These are phyloP conservation scores for Penicillium sp. DNA, from an alignment of 2,329 filamentous ascomycete species.

Conservation along the genomic window DNA sequence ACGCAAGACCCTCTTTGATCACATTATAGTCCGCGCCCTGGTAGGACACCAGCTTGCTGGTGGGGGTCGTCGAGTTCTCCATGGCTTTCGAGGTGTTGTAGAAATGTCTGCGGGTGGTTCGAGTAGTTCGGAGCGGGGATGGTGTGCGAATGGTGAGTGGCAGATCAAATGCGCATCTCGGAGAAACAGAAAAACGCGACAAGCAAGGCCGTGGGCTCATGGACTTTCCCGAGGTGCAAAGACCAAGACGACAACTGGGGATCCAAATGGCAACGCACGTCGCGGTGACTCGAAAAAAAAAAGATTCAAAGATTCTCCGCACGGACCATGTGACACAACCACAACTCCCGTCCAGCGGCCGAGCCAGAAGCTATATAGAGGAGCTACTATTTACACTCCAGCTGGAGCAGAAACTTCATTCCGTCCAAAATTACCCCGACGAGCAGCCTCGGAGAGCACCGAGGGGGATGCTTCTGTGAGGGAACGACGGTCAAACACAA, in stretches of 20 bases:
- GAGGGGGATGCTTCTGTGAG: not conserved
- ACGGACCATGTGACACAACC: conserved; percentile 17
- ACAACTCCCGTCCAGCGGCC: not conserved
- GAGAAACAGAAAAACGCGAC: conserved; percentile 4
- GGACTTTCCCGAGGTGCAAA: conserved; percentile 3
- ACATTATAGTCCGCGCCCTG: conserved; percentile 59
- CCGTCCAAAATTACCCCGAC: not conserved
- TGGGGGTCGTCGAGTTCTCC: conserved; percentile 20
- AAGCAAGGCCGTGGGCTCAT: conserved; percentile 15
- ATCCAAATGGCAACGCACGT: not conserved
- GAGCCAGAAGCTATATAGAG: too few relatives aligned
- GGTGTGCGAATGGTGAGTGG: not conserved
- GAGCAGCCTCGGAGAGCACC: not conserved
- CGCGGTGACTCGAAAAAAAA: conserved; percentile 10
- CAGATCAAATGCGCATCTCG: conserved; percentile 15
- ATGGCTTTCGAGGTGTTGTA: conserved; percentile 17
- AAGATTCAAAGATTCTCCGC: conserved; percentile 19
- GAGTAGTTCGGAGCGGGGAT: conserved; percentile 1
- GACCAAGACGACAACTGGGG: not conserved
- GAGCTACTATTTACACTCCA: not conserved
- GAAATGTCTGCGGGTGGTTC: conserved; percentile 8
- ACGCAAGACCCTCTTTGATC: conserved; percentile 67
- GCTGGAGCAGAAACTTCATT: not conserved
- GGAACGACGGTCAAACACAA: not conserved
- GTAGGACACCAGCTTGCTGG: conserved; percentile 41